These are phyloP conservation scores for Oryza punctata DNA, from an alignment of 176 grass and related monocot genomes.

Conservation along the genomic window DNA sequence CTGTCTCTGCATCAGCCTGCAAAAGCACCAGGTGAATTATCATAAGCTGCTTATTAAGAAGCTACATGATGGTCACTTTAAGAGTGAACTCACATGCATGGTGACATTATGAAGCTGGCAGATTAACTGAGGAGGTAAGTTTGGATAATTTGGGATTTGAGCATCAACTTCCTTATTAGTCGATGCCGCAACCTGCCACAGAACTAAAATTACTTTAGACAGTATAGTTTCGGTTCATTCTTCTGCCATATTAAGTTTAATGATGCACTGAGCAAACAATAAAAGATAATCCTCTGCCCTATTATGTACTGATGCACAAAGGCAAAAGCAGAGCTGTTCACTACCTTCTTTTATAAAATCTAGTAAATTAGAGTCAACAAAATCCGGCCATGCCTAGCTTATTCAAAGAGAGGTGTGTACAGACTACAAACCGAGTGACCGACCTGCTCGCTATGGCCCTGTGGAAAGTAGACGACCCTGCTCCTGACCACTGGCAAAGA, in stretches of 20 bases:
- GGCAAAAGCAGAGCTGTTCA: not conserved
- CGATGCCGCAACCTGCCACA: slow-evolving; percentile 82
- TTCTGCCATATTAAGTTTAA: not conserved
- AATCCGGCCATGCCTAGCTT: slow-evolving; percentile 2
- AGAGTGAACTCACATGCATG: slow-evolving; percentile 79
- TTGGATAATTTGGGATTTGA: slow-evolving; percentile 95
- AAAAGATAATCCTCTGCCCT: slow-evolving; percentile 12
- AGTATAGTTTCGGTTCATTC: not conserved
- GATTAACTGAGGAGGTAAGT: slow-evolving; percentile 88
- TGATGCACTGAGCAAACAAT: not conserved
- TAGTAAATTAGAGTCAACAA: slow-evolving; percentile 34
- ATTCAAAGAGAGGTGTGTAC: slow-evolving; percentile 14
- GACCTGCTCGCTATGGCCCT: slow-evolving; percentile 98
- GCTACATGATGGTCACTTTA: slow-evolving; percentile 29
- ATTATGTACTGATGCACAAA: not conserved
- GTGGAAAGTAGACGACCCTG: slow-evolving; percentile 93
- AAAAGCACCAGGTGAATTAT: slow-evolving; percentile 24
- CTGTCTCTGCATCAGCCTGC: slow-evolving; percentile 91
- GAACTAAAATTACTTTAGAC: slow-evolving; percentile 21
- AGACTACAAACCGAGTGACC: slow-evolving; percentile 30
- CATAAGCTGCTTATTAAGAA: slow-evolving; percentile 21
- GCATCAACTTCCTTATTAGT: slow-evolving; percentile 93
- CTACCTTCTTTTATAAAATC: slow-evolving; percentile 16
- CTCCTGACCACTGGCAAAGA: slow-evolving; percentile 85
- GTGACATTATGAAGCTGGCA: slow-evolving; percentile 99